Percentiles rank a stretch among this genome's conserved stretches.
Evolutionary conservation across 1,284 basidiomycete species (phyloP).

Genomic region (Rhodofomes roseus): DNA sequence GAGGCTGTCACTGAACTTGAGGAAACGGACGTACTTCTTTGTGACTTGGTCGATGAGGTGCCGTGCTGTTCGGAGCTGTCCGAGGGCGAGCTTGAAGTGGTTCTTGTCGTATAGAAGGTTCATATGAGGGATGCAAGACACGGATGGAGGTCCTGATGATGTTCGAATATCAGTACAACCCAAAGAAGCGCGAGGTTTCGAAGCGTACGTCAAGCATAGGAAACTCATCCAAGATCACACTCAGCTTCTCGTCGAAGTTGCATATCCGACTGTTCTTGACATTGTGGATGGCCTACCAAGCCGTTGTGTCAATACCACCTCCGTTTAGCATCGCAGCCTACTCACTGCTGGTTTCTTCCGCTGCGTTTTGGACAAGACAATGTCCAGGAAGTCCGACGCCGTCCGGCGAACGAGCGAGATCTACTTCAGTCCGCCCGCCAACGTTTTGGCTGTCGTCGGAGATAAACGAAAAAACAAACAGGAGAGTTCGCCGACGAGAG

Average conservation of each 20-base stretch:
- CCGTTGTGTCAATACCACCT: neutral
- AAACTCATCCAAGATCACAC: conserved; percentile 92
- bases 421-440: conserved; percentile 85
- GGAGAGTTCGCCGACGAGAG: neutral
- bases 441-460: conserved; percentile 57
- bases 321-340: neutral
- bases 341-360: conserved; percentile 94
- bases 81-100: conserved; percentile 96
- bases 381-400: conserved; percentile 93
- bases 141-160: conserved; percentile 82
- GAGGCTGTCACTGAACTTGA: conserved; percentile 95
- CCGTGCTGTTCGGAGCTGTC: conserved; percentile 88
- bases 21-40: conserved; percentile 93
- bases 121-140: conserved; percentile 90
- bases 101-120: conserved; percentile 99
- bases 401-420: conserved; percentile 98
- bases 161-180: neutral
- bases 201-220: conserved; percentile 88
- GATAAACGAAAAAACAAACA: neutral
- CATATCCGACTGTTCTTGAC: conserved; percentile 98
- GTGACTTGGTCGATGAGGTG: conserved; percentile 95
- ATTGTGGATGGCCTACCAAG: conserved; percentile 91
- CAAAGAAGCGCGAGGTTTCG: neutral
- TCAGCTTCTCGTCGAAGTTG: conserved; percentile 94
- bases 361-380: conserved; percentile 91